Conservation (phyloP, 768 basidiomycete species). For the Leucocoprinus leucothites region DNA sequence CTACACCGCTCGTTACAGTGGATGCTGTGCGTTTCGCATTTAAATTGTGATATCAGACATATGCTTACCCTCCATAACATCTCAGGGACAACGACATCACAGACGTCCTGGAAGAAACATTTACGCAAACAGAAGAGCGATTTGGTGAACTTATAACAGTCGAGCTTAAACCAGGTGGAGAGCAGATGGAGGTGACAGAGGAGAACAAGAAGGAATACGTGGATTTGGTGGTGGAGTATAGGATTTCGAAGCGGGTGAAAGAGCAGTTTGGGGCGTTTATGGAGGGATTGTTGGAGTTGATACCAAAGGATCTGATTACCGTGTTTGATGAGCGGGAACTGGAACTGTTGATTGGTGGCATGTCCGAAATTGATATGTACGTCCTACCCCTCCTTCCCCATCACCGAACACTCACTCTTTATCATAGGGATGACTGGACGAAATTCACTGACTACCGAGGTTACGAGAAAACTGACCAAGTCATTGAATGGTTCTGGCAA, state of each 20-base stretch:
- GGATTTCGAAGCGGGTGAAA: constrained; percentile 76
- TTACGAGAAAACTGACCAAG: constrained; percentile 81
- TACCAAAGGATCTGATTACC: constrained; percentile 79
- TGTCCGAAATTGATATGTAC: constrained; percentile 88
- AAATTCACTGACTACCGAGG: constrained; percentile 93
- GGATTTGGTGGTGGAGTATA: constrained; percentile 74
- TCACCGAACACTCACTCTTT: constrained; percentile 8
- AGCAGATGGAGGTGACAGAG: constrained; percentile 60
- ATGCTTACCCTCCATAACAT: constrained; percentile 6
- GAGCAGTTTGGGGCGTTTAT: constrained; percentile 86
- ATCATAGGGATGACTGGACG: constrained; percentile 79
- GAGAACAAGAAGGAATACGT: constrained; percentile 80
- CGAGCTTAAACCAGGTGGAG: constrained; percentile 64
- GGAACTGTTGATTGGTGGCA: constrained; percentile 87
- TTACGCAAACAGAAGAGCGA: constrained; percentile 67
- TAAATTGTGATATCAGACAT: background rate
- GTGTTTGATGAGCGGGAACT: constrained; percentile 92
- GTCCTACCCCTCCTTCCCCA: constrained; percentile 20
- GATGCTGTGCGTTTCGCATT: constrained; percentile 57
- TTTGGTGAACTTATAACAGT: constrained; percentile 71
- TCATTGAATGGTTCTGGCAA: constrained; percentile 97
- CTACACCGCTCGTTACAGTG: constrained; percentile 65
- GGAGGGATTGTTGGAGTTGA: constrained; percentile 80
- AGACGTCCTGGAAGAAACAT: constrained; percentile 70
- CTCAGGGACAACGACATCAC: constrained; percentile 76